Evolutionary conservation across 768 basidiomycete species (phyloP).

Genomic region (Pulveroboletus frians): DNA sequence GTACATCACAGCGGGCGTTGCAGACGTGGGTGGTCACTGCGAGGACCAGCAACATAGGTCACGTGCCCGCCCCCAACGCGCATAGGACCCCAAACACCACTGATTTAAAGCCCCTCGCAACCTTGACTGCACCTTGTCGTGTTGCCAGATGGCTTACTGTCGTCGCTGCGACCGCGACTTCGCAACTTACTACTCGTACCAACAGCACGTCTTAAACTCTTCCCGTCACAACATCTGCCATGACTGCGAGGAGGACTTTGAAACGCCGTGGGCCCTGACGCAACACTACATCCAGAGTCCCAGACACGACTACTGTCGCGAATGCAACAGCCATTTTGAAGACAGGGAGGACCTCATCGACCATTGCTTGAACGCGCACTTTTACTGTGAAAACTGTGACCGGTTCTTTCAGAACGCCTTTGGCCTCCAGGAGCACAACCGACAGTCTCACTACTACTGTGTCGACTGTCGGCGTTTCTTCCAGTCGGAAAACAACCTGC

Average conservation of each 20-base stretch:
- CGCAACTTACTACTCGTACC: slow-evolving; percentile 19
- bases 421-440: slow-evolving; percentile 45
- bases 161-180: slow-evolving; percentile 39
- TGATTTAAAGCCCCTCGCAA: not conserved
- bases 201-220: slow-evolving; percentile 36
- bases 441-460: slow-evolving; percentile 44
- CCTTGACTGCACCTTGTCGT: not conserved
- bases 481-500: slow-evolving; percentile 18
- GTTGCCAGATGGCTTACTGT: slow-evolving; percentile 31
- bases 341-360: slow-evolving; percentile 28
- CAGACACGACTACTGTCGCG: slow-evolving; percentile 47
- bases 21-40: not conserved
- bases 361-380: slow-evolving; percentile 41
- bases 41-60: slow-evolving; percentile 5
- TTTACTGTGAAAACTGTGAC: slow-evolving; percentile 40
- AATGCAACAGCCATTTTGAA: slow-evolving; percentile 43
- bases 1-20: slow-evolving; percentile 38
- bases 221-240: slow-evolving; percentile 41
- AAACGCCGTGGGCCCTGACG: slow-evolving; percentile 31
- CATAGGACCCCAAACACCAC: slow-evolving; percentile 23
- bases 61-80: slow-evolving; percentile 27
- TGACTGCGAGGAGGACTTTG: slow-evolving; percentile 45
- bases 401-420: slow-evolving; percentile 36
- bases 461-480: slow-evolving; percentile 41
- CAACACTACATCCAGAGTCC: slow-evolving; percentile 52